These are phyloP conservation scores for Syzygium malaccense DNA, from an alignment of 441 rosid genomes.

Conservation along the genomic window DNA sequence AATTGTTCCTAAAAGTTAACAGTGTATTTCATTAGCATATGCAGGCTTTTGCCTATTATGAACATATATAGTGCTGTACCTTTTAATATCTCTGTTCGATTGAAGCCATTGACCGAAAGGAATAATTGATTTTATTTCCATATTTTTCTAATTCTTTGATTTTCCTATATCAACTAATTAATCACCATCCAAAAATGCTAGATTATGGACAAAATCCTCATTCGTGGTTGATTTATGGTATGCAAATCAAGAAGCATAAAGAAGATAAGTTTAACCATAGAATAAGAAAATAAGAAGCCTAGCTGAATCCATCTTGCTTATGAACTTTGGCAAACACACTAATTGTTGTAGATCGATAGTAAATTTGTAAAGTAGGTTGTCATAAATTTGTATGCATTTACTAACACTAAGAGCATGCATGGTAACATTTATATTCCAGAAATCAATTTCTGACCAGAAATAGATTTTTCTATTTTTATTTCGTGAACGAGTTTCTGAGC, in stretches of 20 bases:
- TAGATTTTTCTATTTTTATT: too few species aligned
- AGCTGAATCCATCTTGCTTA: not conserved
- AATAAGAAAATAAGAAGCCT: not conserved
- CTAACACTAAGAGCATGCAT: too few species aligned
- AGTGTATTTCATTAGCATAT: not conserved
- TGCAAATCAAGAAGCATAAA: not conserved
- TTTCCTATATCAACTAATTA: not conserved
- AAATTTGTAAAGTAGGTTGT: not conserved
- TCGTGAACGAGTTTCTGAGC: too few species aligned
- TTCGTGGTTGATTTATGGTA: not conserved
- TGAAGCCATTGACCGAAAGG: not conserved
- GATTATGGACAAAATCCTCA: not conserved
- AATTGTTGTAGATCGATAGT: not conserved
- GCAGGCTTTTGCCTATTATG: not conserved
- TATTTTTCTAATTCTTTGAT: not conserved
- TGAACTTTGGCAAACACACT: not conserved
- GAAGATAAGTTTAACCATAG: not conserved
- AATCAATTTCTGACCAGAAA: too few species aligned
- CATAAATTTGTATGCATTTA: not conserved
- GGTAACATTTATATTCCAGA: too few species aligned
- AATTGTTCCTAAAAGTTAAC: not conserved
- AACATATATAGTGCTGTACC: not conserved
- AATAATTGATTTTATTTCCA: not conserved
- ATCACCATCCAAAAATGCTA: not conserved
- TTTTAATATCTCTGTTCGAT: not conserved